A percentile compares a stretch with the other conserved stretches of the same genome.
Conservation (phyloP, 225 moss, liverwort and hornwort genomes). For the Marchantia paleacea region DNA sequence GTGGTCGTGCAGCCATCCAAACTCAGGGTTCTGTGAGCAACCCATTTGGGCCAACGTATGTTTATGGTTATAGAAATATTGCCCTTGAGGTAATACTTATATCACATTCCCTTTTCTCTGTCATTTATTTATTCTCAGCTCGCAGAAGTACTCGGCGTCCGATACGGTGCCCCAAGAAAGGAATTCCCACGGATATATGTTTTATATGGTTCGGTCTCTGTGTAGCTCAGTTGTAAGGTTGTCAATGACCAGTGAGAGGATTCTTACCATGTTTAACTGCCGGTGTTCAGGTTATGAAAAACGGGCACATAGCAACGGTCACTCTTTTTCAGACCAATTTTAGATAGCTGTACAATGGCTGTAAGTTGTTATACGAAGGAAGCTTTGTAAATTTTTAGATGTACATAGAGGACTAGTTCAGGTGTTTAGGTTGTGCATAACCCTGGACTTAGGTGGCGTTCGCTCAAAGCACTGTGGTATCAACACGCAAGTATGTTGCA, state of each 20-base stretch:
- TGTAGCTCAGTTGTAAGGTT: neutral
- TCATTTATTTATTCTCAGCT: neutral
- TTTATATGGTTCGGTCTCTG: too few relatives aligned
- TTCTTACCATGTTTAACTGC: neutral
- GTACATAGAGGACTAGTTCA: slow-evolving; percentile 22
- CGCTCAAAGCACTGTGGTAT: neutral
- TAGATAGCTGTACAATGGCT: slow-evolving; percentile 19
- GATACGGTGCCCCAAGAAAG: too few relatives aligned
- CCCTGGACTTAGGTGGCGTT: slow-evolving; percentile 18
- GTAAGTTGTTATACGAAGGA: neutral
- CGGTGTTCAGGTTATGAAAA: slow-evolving; percentile 79
- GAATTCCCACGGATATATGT: too few relatives aligned
- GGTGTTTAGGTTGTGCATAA: slow-evolving; percentile 10
- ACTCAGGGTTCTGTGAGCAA: slow-evolving; percentile 98
- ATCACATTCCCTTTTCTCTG: neutral
- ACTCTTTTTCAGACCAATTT: slow-evolving; percentile 85
- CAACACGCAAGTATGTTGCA: neutral
- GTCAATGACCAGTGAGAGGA: neutral
- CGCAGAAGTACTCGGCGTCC: too few relatives aligned
- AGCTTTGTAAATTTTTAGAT: slow-evolving; percentile 14
- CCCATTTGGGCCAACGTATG: slow-evolving; percentile 97
- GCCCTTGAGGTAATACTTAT: slow-evolving; percentile 62
- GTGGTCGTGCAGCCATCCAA: slow-evolving; percentile 97
- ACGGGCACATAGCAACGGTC: slow-evolving; percentile 93
- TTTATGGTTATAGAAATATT: slow-evolving; percentile 94